A percentile compares a stretch with the other conserved stretches of the same genome.
phyloP scores from a whole-genome alignment of 176 grass and related monocot species.

The Hyparrhenia diplandra region DNA sequence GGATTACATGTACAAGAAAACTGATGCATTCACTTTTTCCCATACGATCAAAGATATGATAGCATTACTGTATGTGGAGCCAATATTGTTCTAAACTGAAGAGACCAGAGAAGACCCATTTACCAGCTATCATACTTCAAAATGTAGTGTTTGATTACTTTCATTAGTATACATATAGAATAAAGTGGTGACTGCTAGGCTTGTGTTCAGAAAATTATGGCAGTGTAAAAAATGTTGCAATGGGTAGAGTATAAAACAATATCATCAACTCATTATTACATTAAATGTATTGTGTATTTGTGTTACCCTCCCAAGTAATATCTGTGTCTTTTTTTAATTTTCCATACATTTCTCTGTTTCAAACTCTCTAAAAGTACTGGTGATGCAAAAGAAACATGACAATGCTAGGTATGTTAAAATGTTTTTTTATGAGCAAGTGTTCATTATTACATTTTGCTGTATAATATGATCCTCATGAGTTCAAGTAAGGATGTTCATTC shows the following conservation, averaged over 20 bases:
- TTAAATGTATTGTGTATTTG: not conserved
- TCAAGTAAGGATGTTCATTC: not conserved
- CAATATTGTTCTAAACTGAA: not conserved
- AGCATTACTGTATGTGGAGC: not conserved
- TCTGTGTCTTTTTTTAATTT: not conserved
- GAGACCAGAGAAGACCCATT: not conserved
- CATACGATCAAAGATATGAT: constrained; percentile 10
- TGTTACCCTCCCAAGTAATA: not conserved
- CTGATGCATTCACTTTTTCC: not conserved
- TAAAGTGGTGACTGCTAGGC: not conserved
- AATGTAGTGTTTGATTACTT: not conserved
- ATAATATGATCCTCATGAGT: not conserved
- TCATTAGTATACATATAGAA: not conserved
- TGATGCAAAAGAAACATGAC: not conserved
- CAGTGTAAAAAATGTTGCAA: not conserved
- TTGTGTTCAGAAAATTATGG: not conserved
- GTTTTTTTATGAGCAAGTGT: not conserved
- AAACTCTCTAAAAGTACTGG: not conserved
- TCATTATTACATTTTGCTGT: not conserved
- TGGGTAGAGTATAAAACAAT: not conserved
- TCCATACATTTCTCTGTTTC: not conserved
- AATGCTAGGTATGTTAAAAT: not conserved
- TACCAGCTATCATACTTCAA: not conserved
- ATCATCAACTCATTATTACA: not conserved
- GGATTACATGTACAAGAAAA: not conserved